These are phyloP conservation scores for Artemisia argyi DNA, from an alignment of 129 eudicot genomes.

Conservation along the genomic window DNA sequence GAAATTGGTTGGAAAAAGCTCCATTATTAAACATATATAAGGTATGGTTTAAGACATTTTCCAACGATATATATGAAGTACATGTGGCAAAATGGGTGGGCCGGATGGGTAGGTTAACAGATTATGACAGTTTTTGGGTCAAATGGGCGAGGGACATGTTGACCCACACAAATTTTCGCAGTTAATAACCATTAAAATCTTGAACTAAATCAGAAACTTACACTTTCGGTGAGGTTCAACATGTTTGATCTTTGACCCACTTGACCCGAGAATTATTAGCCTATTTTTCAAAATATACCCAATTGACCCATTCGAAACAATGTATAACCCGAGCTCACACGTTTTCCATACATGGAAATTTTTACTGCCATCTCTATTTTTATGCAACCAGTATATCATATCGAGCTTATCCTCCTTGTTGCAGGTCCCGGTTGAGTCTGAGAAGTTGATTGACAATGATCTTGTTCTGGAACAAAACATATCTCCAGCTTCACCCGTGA, in stretches of 20 bases:
- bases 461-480: constrained; percentile 66
- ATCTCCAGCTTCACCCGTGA: constrained; percentile 70
- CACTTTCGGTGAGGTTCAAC: neutral
- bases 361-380: neutral
- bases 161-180: neutral
- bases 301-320: too few species aligned
- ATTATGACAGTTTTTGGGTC: neutral
- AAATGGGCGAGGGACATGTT: neutral
- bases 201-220: too few species aligned
- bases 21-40: constrained; percentile 75
- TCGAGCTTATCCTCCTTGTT: constrained; percentile 11
- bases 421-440: constrained; percentile 80
- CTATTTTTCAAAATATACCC: neutral
- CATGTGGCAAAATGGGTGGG: neutral
- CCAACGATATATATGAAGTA: neutral
- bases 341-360: too few species aligned
- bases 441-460: constrained; percentile 68
- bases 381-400: neutral
- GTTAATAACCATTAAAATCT: too few species aligned
- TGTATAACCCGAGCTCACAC: too few species aligned
- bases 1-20: constrained; percentile 72
- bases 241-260: constrained; percentile 6
- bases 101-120: neutral
- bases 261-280: neutral
- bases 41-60: constrained; percentile 38